Base-by-base conservation (phyloP, 1,284 basidiomycete species). In the Naganishia cerealis region DNA sequence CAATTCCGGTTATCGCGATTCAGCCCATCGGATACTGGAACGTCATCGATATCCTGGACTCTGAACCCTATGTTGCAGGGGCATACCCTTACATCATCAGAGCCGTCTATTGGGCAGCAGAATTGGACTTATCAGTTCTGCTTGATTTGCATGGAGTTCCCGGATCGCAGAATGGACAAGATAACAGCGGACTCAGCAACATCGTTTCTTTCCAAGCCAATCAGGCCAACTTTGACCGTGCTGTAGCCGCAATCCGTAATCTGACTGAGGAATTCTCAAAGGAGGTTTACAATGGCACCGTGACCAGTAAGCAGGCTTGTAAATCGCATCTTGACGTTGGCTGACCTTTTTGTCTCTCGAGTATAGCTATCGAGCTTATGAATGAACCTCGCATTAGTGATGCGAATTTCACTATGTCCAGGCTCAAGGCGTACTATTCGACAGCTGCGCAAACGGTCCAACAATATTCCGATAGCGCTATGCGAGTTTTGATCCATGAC, bases 281-380 rank as follows among this genome's bases (percentile, higher is more conserved):
- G 52, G 71, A 71, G 7, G 71, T 72, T 36, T 78, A 73, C 50
- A 68, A 71, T 10, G 77, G 76, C 0, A 74, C 77, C 21, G 76
- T 78, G 39, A 77, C 77, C 29, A 59, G 67, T 69, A 50, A 55
- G 67, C 48, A 6, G 6, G 40, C 16, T 6, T 50, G 15, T 21
- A 54, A 36, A 12, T 33, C 6, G 4, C 38, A 33, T 10, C 29
- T 16, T 24, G n/a, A n/a, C 21, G 13, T 10, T n/a, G 26, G 4
- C 7, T 24, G 15, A 6, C 18, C 21, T 21, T 29, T 33, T 4
- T 12, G 24, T 4, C 33, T 36, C 9, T 52, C 26, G 8, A 24
- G n/a, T 5, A 43, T 21, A 61, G 72, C 74, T 70, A 74, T 92
- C 70, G 88, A 88, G 38, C 67, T 78, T 26, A 72, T 75, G 46